phyloP scores from a whole-genome alignment of 2,329 filamentous ascomycete species.

The Colletotrichum abscissum region DNA sequence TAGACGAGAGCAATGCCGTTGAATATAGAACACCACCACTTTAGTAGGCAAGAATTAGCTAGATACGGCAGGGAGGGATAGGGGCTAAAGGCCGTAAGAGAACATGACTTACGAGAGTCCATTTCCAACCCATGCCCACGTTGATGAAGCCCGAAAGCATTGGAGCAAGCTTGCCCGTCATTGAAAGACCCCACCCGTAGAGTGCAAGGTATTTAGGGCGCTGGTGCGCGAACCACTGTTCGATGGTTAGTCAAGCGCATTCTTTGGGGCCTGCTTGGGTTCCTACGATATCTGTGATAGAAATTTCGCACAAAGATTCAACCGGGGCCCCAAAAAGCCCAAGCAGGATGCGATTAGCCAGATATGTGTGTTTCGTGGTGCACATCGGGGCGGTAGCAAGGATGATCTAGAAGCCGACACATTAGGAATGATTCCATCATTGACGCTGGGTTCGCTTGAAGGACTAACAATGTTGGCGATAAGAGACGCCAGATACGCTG shows the following conservation, averaged over 20 bases:
- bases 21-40: slow-evolving; percentile 54
- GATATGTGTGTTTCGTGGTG: slow-evolving; percentile 43
- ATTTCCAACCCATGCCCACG: slow-evolving; percentile 52
- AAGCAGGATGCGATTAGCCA: slow-evolving; percentile 55
- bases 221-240: slow-evolving; percentile 52
- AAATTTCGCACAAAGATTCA: slow-evolving; percentile 58
- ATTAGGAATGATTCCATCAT: not conserved
- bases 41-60: not conserved
- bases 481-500: slow-evolving; percentile 51
- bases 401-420: slow-evolving; percentile 32
- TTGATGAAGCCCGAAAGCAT: slow-evolving; percentile 58
- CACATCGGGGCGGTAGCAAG: slow-evolving; percentile 42
- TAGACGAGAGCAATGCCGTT: slow-evolving; percentile 48
- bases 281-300: slow-evolving; percentile 52
- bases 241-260: not conserved
- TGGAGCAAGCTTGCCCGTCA: slow-evolving; percentile 57
- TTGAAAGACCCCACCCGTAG: slow-evolving; percentile 52
- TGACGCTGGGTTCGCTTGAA: not conserved
- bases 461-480: slow-evolving; percentile 43
- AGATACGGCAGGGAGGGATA: not conserved
- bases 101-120: slow-evolving; percentile 47
- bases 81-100: not conserved
- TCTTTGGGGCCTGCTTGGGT: not conserved
- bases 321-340: slow-evolving; percentile 58
- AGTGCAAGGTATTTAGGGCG: slow-evolving; percentile 55